Evolutionary conservation across 1,139 yeast species (phyloP), one percentile per base, ranked within the genome.

Genomic region (Suhomyces bolitotheri): DNA sequence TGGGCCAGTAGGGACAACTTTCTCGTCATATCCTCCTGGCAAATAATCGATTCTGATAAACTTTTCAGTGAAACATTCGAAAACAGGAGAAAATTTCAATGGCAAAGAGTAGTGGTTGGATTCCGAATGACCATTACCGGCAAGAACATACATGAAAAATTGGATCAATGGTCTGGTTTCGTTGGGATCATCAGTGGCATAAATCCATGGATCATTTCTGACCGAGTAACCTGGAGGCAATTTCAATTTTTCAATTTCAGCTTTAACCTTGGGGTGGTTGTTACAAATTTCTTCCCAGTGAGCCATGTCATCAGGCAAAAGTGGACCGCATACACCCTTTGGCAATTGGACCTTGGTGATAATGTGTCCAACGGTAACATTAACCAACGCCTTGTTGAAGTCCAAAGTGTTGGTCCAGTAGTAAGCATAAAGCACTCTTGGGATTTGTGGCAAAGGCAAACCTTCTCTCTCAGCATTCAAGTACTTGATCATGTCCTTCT

Each of bases 51-150:
- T 81, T 64, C 92, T 76, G 41, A 83, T 72, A 47, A 82, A 78
- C 59, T 81, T 76, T 49, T 66, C 64, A 40, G 86, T 72, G 50
- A 78, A 65, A 45, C 80, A 75, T 54, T 85, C 90, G 53, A 82
- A 83, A 26, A 87, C 89, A 8, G 92, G 95, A 9, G 88, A 82
- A 54, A 85, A 84, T 52, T 82, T 84, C 58, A 86, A 70, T 17
- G 96, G 96, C 51, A 84, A 71, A 9, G 95, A 82, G 62, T 87
- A 87, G 57, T 85, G 90, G 67, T 87, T 87, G 11, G 90, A 80
- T 60, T 87, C 95, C 22, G 77, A 63, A 58, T 86, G 92, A 22
- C 75, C 76, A 54, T 80, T 69, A 40, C 78, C 78, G 43, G 80
- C 79, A 54, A 78, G 78, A 44, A 88, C 76, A 62, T 87, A 87